Evolutionary conservation across 1,284 basidiomycete species (phyloP), one percentile per base, ranked within the genome.

Genomic region (Macrocystidia cucumis): DNA sequence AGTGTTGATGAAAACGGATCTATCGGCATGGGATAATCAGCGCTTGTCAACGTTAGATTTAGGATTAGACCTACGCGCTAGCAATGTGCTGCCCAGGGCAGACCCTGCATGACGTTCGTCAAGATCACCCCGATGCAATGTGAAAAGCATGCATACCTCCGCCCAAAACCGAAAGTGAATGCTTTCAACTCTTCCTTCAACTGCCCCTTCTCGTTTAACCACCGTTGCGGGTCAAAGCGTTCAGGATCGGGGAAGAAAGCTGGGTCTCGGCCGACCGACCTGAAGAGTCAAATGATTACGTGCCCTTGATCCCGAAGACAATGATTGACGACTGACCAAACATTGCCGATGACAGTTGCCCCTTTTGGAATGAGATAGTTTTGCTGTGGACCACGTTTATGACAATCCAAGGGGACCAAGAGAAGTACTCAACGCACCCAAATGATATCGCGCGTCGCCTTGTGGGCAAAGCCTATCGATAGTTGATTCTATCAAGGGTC

Each of bases 51-150:
- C 19, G 29, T 17, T 7, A 11, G 9, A 5, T 11, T 12, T 1
- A 32, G 20, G 22, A 24, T 31, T 13, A 40, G 14, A 48, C 62
- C 39, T 38, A 72, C 68, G 65, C 61, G 25, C 59, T 61, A 2
- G 77, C 77, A 14, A 80, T 67, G 48, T 75, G 64, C 40, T 71
- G 65, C 2, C 78, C 78, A 0, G 76, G 74, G 40, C 76, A 80
- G 0, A 78, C 67, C 25, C 69, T 70, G 39, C 35, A 29, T 38
- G 23, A 29, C 23, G 23, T 38, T 20, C 8, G 26, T 19, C 9
- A 35, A 19, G 13, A 22, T 2, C 16, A 29, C 21, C 2, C 21
- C 13, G n/a, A 19, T 7, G n/a, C 12, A 29, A 12, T 12, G 27
- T n/a, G 28, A 29, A 4, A 3, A 27, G 11, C 21, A 33, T 14